Evolutionary conservation across 1,284 basidiomycete species (phyloP).

Genomic region (Rhodotorula sp.): DNA sequence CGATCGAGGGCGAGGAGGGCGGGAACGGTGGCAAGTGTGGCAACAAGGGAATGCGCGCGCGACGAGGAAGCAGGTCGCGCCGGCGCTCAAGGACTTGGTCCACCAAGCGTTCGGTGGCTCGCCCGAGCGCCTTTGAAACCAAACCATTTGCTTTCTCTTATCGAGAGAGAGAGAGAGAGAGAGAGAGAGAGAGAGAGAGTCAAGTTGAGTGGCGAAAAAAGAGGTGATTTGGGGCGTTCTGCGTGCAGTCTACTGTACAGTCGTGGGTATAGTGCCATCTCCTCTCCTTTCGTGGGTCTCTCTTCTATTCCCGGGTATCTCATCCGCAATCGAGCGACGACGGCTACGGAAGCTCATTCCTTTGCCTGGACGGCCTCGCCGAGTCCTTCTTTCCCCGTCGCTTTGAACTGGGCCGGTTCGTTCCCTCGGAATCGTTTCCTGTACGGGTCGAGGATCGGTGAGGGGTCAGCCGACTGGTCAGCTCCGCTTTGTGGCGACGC

Average conservation of each 20-base stretch:
- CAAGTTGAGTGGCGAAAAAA: too few species aligned
- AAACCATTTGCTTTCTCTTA: not conserved
- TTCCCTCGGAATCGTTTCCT: conserved; percentile 41
- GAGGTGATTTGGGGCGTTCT: too few species aligned
- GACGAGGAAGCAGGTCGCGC: conserved; percentile 77
- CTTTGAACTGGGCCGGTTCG: conserved; percentile 36
- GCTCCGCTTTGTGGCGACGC: not conserved
- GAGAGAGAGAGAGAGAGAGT: not conserved
- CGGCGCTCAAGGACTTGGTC: conserved; percentile 60
- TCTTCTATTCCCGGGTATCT: not conserved
- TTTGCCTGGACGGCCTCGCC: conserved; percentile 20
- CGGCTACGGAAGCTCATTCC: not conserved
- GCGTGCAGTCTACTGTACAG: too few species aligned
- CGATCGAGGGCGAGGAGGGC: conserved; percentile 30
- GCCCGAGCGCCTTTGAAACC: not conserved
- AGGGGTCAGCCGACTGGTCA: not conserved
- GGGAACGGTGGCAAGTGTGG: conserved; percentile 57
- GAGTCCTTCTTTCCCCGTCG: conserved; percentile 28
- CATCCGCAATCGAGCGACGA: not conserved
- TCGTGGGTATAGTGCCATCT: too few species aligned
- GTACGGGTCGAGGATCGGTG: not conserved
- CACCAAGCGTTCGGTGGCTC: not conserved
- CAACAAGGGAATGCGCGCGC: conserved; percentile 69
- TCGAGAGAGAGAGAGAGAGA: not conserved
- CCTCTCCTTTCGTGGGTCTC: not conserved